Conservation (phyloP, 1,284 basidiomycete genomes). For the Leucoagaricus sp. region DNA sequence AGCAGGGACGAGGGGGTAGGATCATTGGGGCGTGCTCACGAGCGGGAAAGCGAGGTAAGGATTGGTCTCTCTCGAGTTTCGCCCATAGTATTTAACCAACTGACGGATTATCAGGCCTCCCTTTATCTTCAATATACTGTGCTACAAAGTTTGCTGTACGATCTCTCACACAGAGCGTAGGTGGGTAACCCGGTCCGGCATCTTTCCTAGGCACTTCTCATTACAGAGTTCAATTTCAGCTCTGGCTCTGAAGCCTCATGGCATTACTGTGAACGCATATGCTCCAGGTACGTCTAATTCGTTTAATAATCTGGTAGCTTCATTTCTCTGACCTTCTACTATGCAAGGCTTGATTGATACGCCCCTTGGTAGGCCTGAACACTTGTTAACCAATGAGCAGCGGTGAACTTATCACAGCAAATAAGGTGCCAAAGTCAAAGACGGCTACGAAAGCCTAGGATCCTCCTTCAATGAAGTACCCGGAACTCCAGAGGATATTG, state of each 20-base stretch:
- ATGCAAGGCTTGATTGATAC: too few relatives aligned
- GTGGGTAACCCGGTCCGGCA: slow-evolving; percentile 16
- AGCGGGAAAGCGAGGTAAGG: slow-evolving; percentile 35
- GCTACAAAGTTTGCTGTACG: slow-evolving; percentile 30
- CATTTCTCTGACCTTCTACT: too few relatives aligned
- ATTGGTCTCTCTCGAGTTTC: too few relatives aligned
- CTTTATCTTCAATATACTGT: slow-evolving; percentile 20
- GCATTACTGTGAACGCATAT: slow-evolving; percentile 54
- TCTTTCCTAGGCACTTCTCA: slow-evolving; percentile 22
- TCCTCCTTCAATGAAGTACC: too few relatives aligned
- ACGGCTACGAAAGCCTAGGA: too few relatives aligned
- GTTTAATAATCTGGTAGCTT: too few relatives aligned
- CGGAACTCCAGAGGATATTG: slow-evolving; percentile 22
- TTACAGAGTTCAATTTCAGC: slow-evolving; percentile 25
- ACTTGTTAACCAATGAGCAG: too few relatives aligned
- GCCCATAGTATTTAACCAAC: too few relatives aligned
- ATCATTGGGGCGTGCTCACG: slow-evolving; percentile 23
- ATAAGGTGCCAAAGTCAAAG: too few relatives aligned
- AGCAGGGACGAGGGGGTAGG: slow-evolving; percentile 25
- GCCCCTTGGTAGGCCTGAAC: too few relatives aligned
- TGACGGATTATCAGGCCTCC: slow-evolving; percentile 39
- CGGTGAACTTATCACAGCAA: too few relatives aligned
- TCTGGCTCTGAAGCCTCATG: slow-evolving; percentile 39
- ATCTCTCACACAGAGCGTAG: slow-evolving; percentile 28
- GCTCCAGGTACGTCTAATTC: slow-evolving; percentile 23